Conservation (phyloP, 2,329 filamentous ascomycete species). For the Eutypella sp. region DNA sequence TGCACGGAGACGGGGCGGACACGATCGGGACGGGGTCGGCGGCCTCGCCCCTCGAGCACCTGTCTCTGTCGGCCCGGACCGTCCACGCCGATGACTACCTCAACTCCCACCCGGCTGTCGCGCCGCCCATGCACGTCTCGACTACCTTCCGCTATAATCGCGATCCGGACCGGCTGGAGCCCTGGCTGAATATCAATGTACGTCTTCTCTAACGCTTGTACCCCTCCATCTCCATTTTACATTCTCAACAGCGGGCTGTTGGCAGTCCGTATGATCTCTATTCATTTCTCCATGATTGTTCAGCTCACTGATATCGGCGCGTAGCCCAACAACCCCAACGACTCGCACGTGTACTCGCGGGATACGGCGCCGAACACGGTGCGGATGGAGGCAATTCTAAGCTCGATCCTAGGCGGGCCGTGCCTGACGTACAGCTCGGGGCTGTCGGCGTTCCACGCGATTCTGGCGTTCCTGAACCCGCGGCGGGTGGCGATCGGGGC, state of each 20-base stretch:
- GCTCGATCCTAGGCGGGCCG: conserved; percentile 64
- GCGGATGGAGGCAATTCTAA: conserved; percentile 79
- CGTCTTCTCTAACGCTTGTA: conserved; percentile 20
- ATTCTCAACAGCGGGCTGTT: too few species aligned
- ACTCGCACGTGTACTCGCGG: conserved; percentile 80
- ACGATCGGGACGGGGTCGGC: conserved; percentile 16
- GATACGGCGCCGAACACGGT: conserved; percentile 72
- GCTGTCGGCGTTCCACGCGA: conserved; percentile 80
- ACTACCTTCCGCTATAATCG: conserved; percentile 82
- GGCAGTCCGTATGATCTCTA: not conserved
- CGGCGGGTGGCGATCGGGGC: conserved; percentile 74
- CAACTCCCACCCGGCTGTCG: conserved; percentile 71
- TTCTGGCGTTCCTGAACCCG: conserved; percentile 80
- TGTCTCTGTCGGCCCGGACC: conserved; percentile 64
- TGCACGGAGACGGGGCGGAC: conserved; percentile 14
- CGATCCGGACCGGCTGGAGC: conserved; percentile 61
- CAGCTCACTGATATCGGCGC: too few species aligned
- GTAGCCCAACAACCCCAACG: conserved; percentile 47
- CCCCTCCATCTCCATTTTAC: not conserved
- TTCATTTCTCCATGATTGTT: not conserved
- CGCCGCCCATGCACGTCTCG: conserved; percentile 83
- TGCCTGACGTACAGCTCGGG: conserved; percentile 78
- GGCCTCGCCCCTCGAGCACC: conserved; percentile 28
- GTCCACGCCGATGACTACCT: conserved; percentile 79
- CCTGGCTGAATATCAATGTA: conserved; percentile 52